Evolutionary conservation across 2,329 filamentous ascomycete genomes (phyloP).

Genomic region (Claviceps lovelessii): DNA sequence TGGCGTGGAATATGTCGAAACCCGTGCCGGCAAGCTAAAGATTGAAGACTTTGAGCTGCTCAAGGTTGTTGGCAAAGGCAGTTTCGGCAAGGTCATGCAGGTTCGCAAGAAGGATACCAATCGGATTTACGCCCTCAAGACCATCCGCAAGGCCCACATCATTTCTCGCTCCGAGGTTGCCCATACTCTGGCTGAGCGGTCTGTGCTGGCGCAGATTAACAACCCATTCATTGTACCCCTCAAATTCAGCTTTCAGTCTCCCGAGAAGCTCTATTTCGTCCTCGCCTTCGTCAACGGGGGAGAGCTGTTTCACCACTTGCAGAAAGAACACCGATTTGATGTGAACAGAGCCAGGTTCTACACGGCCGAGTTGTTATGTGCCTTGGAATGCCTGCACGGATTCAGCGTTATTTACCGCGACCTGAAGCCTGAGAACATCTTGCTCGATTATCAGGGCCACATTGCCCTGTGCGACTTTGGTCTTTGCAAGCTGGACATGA

Average conservation of each 20-base stretch:
- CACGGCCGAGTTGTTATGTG: constrained; percentile 88
- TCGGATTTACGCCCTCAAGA: constrained; percentile 97
- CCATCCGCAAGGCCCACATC: constrained; percentile 97
- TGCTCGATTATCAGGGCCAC: constrained; percentile 93
- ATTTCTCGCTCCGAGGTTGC: constrained; percentile 96
- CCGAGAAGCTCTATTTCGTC: constrained; percentile 95
- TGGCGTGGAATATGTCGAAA: constrained; percentile 91
- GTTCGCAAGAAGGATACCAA: constrained; percentile 95
- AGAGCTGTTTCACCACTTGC: constrained; percentile 92
- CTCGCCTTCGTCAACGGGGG: constrained; percentile 95
- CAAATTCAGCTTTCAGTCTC: constrained; percentile 98
- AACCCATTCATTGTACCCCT: constrained; percentile 98
- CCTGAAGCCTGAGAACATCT: constrained; percentile 75
- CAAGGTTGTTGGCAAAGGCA: constrained; percentile 95
- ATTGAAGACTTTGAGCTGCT: constrained; percentile 95
- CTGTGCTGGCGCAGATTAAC: constrained; percentile 98
- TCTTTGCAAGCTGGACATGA: constrained; percentile 97
- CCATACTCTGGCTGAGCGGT: constrained; percentile 89
- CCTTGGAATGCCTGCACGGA: constrained; percentile 87
- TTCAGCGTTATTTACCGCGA: constrained; percentile 94
- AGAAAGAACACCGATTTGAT: constrained; percentile 94
- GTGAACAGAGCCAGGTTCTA: constrained; percentile 96
- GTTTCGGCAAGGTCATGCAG: constrained; percentile 99
- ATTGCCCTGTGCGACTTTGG: constrained; percentile 97
- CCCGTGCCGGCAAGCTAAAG: constrained; percentile 72